These are phyloP conservation scores for Casaregolazyma lundiana DNA, from an alignment of 1,139 yeast species.

Conservation along the genomic window DNA sequence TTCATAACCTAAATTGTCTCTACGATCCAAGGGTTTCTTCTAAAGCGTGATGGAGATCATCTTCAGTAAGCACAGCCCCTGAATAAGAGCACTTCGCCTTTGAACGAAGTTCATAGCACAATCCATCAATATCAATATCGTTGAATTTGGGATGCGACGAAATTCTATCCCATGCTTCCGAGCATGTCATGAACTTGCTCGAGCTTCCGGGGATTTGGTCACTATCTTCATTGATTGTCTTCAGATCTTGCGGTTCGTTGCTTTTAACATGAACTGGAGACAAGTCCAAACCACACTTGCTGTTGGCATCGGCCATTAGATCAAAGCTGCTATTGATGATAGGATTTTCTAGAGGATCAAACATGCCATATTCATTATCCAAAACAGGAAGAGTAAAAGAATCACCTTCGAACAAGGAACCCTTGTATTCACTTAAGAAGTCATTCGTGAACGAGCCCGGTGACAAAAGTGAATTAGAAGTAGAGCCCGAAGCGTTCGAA, in stretches of 20 bases:
- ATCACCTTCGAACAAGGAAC: constrained; percentile 31
- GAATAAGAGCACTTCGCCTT: constrained; percentile 95
- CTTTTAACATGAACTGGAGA: constrained; percentile 13
- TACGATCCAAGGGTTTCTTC: constrained; percentile 25
- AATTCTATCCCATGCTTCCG: constrained; percentile 95
- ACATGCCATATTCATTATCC: constrained; percentile 60
- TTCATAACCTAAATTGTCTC: background rate
- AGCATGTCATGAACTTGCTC: constrained; percentile 57
- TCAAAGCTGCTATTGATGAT: constrained; percentile 17
- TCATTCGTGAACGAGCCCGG: constrained; percentile 31
- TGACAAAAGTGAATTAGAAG: constrained; percentile 15
- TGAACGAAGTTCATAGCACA: constrained; percentile 78
- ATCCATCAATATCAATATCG: constrained; percentile 87
- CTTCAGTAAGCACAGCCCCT: constrained; percentile 80
- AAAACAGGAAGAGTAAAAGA: constrained; percentile 32
- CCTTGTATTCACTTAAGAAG: constrained; percentile 33
- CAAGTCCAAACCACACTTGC: constrained; percentile 4
- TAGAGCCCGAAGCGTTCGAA: background rate
- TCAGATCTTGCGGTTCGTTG: too few species aligned
- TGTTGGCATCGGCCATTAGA: constrained; percentile 21
- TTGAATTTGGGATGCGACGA: constrained; percentile 91
- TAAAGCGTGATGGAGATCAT: constrained; percentile 68
- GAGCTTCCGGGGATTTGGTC: constrained; percentile 29
- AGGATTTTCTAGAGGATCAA: constrained; percentile 51
- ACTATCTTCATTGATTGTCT: constrained; percentile 28